Evolutionary conservation across 2,329 filamentous ascomycete genomes (phyloP), one percentile per base, ranked within the genome.

Genomic region (Fusarium sp.): DNA sequence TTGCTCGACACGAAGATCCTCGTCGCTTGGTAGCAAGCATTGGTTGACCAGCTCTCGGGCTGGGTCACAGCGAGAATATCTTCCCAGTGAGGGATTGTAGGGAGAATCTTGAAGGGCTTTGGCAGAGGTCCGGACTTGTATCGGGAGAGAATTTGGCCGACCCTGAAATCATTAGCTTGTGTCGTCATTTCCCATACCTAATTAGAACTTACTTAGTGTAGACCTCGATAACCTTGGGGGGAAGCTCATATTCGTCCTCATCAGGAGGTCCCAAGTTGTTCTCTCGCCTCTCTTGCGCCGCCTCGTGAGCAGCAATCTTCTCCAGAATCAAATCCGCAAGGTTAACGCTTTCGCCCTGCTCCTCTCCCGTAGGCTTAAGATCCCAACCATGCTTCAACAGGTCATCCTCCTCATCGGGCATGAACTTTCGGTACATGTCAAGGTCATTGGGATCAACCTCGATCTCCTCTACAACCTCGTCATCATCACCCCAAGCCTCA

Each of bases 71-170:
- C 86, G 72, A 97, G 88, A 37, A 97, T 92, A 21, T 93, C 92
- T 77, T 96, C 93, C 94, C 94, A 98, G 75, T 96, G 80, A 10
- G 94, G 94, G 16, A 98, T 89, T 1, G 94, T 94, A 4, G 96
- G 96, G 11, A 99, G 87, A 69, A 98, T 94, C 81, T 98, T 98
- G 86, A 99, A 97, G 1, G 95, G 95, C 81, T 99, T 99, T 21
- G 96, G 96, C 31, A 99, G 86, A 71, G 95, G 95, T n/a, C 96
- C 96, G 16, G 92, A 95, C 81, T 97, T 97, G 84, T 97, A 98
- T 69, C 95, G 89, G 26, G 93, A 94, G 62, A 99, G 86, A 64
- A 98, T 91, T 71, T 94, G 85, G 64, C 94, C 95, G 73, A 97
- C 91, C 82, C 91, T 93, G 38, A 1, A 18, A 9, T 18, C 9